Base-by-base conservation (phyloP, 495 filamentous ascomycete genomes). In the Penicillium psychrofluorescens region DNA sequence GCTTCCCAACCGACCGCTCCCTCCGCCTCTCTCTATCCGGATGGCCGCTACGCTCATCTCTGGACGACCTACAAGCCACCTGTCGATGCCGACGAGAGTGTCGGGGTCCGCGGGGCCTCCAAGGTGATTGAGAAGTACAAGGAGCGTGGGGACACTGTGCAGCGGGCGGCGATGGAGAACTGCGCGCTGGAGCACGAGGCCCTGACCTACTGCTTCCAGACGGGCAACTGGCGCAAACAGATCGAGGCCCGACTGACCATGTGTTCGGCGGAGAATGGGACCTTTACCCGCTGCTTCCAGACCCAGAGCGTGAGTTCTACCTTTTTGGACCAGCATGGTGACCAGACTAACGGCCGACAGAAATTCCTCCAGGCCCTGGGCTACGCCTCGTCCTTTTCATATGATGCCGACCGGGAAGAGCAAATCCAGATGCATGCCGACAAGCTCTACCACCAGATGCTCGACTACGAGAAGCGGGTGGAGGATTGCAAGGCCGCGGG, bases 401-500 rank as follows among this genome's bases (percentile, higher is more conserved):
- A 80, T n/a, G 70, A 78, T 31, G 51, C 59, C 11, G 83, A 84
- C 36, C 75, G 83, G 40, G 86, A 95, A 51, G 92, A 97, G 68
- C 71, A 79, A 43, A 95, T 98, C 47, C 92, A 98, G 67, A 86
- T 98, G 85, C 88, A 94, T 63, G 90, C 88, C 40, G 89, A 96
- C 64, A 80, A 75, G 42, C 71, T 96, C 29, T 96, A 90, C 60
- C 88, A 92, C 49, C 76, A 81, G 48, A 85, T 95, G 84, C 63
- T 91, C 13, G 72, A 75, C 38, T 88, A 90, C 56, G 88, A 96
- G 65, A 64, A 64, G 34, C 75, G 70, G 50, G 76, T 85, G 15
- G 72, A 81, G 43, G 71, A 79, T 51, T 86, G 86, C 14, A 82
- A 79, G 64, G 67, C 72, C 1, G 81, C 79, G 46, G 83, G 83